Percentiles rank a stretch among this genome's conserved stretches.
Evolutionary conservation across 805 yeast genomes (phyloP).

Genomic region (Yarrowia hollandica): DNA sequence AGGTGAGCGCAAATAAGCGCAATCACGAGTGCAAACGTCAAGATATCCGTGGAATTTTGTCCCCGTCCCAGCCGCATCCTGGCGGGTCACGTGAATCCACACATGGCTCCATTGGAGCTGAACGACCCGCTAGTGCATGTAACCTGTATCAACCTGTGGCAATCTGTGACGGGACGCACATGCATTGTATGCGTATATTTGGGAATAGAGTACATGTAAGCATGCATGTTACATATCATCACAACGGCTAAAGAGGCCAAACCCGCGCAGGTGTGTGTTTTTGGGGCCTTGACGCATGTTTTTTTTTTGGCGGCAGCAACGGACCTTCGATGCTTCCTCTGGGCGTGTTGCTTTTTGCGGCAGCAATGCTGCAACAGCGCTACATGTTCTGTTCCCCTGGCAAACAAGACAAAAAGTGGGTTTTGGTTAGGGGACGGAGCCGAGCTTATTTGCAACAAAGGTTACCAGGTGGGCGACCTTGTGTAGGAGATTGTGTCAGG

Average conservation of each 20-base stretch:
- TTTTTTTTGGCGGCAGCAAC: no score
- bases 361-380: no score
- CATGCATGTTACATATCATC: neutral
- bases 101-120: neutral
- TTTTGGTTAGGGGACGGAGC: neutral
- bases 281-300: no score
- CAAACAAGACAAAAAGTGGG: neutral
- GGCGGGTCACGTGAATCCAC: no score
- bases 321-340: no score
- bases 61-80: no score
- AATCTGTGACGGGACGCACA: slow-evolving; percentile 11
- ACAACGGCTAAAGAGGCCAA: neutral
- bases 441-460: slow-evolving; percentile 14
- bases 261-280: no score
- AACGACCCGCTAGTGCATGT: slow-evolving; percentile 10
- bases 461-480: slow-evolving; percentile 10
- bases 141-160: neutral
- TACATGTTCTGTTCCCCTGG: neutral
- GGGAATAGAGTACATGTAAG: neutral
- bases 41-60: no score
- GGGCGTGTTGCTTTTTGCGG: no score
- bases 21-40: no score
- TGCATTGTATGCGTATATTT: slow-evolving; percentile 14
- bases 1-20: no score
- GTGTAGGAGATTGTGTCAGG: neutral